Evolutionary conservation across 2,329 filamentous ascomycete species (phyloP).

Genomic region (Aspergillus sp.): DNA sequence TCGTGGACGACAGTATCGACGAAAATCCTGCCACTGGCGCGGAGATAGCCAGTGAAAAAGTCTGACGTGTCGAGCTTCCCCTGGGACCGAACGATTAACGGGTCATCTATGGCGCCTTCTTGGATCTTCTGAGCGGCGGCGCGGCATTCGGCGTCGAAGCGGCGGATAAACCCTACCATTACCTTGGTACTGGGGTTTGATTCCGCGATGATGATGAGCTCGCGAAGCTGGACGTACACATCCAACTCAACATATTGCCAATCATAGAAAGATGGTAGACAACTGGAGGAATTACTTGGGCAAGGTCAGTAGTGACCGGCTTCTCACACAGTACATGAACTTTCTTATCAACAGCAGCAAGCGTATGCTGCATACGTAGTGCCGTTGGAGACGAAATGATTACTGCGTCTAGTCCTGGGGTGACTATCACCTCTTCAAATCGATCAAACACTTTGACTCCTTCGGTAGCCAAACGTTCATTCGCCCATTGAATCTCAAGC

Average conservation of each 20-base stretch:
- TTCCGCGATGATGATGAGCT: constrained; percentile 35
- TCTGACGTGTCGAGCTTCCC: constrained; percentile 60
- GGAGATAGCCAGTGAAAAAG: constrained; percentile 63
- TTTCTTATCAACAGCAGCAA: constrained; percentile 53
- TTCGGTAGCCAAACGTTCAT: constrained; percentile 47
- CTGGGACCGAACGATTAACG: constrained; percentile 58
- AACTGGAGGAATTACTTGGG: background rate
- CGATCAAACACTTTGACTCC: constrained; percentile 51
- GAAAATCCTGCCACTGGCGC: constrained; percentile 62
- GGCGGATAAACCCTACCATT: constrained; percentile 60
- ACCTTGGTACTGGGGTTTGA: constrained; percentile 56
- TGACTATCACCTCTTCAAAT: constrained; percentile 53
- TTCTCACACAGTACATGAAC: constrained; percentile 58
- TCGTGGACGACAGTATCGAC: constrained; percentile 67
- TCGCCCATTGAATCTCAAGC: constrained; percentile 49
- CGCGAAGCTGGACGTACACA: no score
- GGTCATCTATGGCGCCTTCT: constrained; percentile 53
- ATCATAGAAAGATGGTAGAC: background rate
- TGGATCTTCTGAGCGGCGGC: constrained; percentile 47
- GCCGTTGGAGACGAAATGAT: constrained; percentile 54
- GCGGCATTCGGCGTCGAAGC: constrained; percentile 61
- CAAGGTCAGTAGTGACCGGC: constrained; percentile 46
- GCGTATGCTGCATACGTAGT: constrained; percentile 56
- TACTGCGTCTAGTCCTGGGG: constrained; percentile 50
- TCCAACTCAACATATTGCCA: background rate